Evolutionary conservation across 192 early-diverging fungal genomes (phyloP).

Genomic region (Gaertneriomyces sp.): DNA sequence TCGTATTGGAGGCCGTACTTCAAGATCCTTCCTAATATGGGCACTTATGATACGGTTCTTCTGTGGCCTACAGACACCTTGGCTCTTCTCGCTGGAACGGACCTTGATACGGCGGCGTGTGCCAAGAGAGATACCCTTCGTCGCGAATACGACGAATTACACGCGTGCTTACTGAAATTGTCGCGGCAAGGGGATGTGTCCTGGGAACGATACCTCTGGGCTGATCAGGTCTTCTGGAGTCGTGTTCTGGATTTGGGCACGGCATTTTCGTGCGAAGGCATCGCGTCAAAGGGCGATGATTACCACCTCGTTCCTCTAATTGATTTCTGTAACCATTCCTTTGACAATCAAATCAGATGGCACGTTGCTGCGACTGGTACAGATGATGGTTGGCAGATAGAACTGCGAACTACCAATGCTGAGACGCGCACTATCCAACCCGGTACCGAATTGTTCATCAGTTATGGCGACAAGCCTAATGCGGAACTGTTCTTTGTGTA

Average conservation of each 20-base stretch:
- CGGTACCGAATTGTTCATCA: constrained; percentile 54
- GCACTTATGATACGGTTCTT: constrained; percentile 34
- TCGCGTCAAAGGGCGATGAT: constrained; percentile 26
- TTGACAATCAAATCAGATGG: constrained; percentile 57
- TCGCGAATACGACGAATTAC: constrained; percentile 42
- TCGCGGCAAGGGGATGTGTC: constrained; percentile 16
- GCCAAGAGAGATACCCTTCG: constrained; percentile 49
- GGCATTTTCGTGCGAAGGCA: constrained; percentile 2
- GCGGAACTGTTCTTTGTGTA: constrained; percentile 67
- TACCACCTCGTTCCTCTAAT: constrained; percentile 63
- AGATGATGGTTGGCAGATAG: background rate
- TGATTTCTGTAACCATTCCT: constrained; percentile 71
- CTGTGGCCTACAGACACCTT: constrained; percentile 34
- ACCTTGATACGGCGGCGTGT: constrained; percentile 44
- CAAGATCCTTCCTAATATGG: constrained; percentile 51
- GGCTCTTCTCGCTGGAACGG: constrained; percentile 52
- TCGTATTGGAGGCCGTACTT: constrained; percentile 51
- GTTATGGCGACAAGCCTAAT: constrained; percentile 70
- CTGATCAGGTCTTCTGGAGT: constrained; percentile 68
- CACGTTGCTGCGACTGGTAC: constrained; percentile 19
- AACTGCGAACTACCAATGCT: constrained; percentile 21
- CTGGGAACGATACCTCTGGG: constrained; percentile 58
- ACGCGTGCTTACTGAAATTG: background rate
- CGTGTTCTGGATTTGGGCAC: constrained; percentile 56
- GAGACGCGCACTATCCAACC: constrained; percentile 3